These are phyloP conservation scores for Auricularia cornea DNA, from an alignment of 768 basidiomycete genomes.

Conservation along the genomic window DNA sequence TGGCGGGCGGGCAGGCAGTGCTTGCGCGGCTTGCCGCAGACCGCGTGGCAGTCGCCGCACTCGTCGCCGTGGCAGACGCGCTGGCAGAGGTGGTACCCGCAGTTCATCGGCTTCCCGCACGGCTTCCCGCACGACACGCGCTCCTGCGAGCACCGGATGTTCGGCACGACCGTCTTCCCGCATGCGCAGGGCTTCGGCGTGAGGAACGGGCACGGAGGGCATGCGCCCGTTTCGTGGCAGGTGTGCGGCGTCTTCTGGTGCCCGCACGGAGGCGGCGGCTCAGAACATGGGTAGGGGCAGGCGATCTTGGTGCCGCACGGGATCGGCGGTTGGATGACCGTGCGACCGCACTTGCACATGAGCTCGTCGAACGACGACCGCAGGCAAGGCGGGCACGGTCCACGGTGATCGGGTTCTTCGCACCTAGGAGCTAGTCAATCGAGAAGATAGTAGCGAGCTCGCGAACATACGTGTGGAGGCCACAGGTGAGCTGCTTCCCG, in stretches of 20 bases:
- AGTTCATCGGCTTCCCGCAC: constrained; percentile 73
- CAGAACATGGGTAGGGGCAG: constrained; percentile 75
- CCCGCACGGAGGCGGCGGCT: constrained; percentile 66
- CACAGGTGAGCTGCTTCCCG: constrained; percentile 62
- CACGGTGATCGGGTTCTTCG: constrained; percentile 72
- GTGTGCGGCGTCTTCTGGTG: constrained; percentile 69
- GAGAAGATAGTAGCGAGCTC: background rate
- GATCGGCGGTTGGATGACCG: constrained; percentile 80
- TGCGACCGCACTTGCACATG: constrained; percentile 78
- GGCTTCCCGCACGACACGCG: constrained; percentile 77
- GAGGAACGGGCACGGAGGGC: constrained; percentile 84
- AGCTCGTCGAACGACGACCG: constrained; percentile 90
- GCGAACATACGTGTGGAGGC: constrained; percentile 43
- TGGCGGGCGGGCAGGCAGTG: constrained; percentile 67
- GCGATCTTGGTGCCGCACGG: constrained; percentile 74
- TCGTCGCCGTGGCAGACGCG: constrained; percentile 72
- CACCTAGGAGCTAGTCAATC: constrained; percentile 31
- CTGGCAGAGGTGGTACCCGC: constrained; percentile 87
- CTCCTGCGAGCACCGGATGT: constrained; percentile 79
- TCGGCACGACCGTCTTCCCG: constrained; percentile 71
- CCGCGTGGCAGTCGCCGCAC: constrained; percentile 67
- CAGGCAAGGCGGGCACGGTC: constrained; percentile 74
- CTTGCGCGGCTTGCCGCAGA: constrained; percentile 82
- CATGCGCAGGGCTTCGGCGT: constrained; percentile 79
- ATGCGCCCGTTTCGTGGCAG: constrained; percentile 67